A percentile compares a stretch with the other conserved stretches of the same genome.
phyloP scores from a whole-genome alignment of 139 green algal species.

The Chlorella sorokiniana region DNA sequence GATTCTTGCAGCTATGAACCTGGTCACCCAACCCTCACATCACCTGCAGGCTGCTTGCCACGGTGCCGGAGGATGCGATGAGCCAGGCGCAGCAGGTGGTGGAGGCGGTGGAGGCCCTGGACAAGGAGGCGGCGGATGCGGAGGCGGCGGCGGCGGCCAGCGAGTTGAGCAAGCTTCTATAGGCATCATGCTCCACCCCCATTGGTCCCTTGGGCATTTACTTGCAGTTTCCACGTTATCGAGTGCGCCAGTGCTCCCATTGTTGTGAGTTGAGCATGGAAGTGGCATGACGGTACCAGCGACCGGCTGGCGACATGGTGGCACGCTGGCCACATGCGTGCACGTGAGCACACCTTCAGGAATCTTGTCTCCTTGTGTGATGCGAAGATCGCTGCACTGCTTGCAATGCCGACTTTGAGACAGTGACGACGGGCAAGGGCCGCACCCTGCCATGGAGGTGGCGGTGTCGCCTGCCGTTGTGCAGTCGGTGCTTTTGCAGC shows the following conservation, averaged over 20 bases:
- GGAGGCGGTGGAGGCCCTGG: neutral
- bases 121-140: conserved; percentile 15
- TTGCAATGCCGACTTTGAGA: too few relatives aligned
- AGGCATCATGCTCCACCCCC: neutral
- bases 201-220: neutral
- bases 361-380: too few relatives aligned
- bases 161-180: conserved; percentile 11
- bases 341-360: too few relatives aligned
- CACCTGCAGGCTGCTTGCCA: conserved; percentile 1
- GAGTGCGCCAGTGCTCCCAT: too few relatives aligned
- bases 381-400: too few relatives aligned
- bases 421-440: too few relatives aligned
- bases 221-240: neutral
- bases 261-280: too few relatives aligned
- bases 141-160: neutral
- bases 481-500: conserved; percentile 3
- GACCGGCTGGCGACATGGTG: too few relatives aligned
- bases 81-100: conserved; percentile 7
- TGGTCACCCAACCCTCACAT: neutral
- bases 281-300: too few relatives aligned
- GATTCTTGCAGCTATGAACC: too few relatives aligned
- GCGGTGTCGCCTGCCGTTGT: neutral
- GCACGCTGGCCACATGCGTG: too few relatives aligned
- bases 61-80: conserved; percentile 3
- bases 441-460: conserved; percentile 49